phyloP scores from a whole-genome alignment of 2,329 filamentous ascomycete genomes.

The Colletotrichum salicis region DNA sequence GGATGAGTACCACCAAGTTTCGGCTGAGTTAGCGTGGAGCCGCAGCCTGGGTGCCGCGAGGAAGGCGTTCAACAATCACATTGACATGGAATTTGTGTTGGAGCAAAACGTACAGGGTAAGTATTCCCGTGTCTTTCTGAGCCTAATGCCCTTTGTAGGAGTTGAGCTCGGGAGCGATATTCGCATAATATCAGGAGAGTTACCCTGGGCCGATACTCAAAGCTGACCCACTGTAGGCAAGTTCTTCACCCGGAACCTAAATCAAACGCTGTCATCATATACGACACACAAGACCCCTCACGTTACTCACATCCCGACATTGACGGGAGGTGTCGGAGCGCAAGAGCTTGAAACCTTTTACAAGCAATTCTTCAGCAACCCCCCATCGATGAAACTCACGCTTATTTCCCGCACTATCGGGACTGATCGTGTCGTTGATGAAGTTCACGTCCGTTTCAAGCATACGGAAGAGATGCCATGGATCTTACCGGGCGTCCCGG shows the following conservation, averaged over 20 bases:
- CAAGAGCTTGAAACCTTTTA: slow-evolving; percentile 71
- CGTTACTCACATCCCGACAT: slow-evolving; percentile 74
- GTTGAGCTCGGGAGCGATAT: background rate
- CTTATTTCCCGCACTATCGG: slow-evolving; percentile 74
- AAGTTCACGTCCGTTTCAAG: slow-evolving; percentile 68
- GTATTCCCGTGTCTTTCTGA: slow-evolving; percentile 1
- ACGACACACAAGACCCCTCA: slow-evolving; percentile 72
- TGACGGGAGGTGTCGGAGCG: slow-evolving; percentile 72
- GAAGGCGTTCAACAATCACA: slow-evolving; percentile 70
- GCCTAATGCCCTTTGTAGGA: background rate
- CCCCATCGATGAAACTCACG: slow-evolving; percentile 67
- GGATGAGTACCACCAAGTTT: slow-evolving; percentile 73
- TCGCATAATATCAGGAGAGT: too few species aligned
- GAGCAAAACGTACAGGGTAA: slow-evolving; percentile 73
- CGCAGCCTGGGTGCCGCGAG: slow-evolving; percentile 69
- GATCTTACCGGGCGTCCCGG: slow-evolving; percentile 69
- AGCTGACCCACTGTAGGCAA: slow-evolving; percentile 46
- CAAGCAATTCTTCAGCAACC: slow-evolving; percentile 72
- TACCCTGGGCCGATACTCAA: background rate
- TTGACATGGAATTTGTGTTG: slow-evolving; percentile 72
- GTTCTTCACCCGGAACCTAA: slow-evolving; percentile 68
- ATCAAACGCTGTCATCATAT: slow-evolving; percentile 69
- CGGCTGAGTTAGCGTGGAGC: slow-evolving; percentile 75
- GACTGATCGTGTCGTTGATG: slow-evolving; percentile 72
- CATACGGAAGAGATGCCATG: slow-evolving; percentile 68